A percentile compares a stretch with the other conserved stretches of the same genome.
Evolutionary conservation across 1,139 yeast genomes (phyloP).

Genomic region (Candida sanyaensis): DNA sequence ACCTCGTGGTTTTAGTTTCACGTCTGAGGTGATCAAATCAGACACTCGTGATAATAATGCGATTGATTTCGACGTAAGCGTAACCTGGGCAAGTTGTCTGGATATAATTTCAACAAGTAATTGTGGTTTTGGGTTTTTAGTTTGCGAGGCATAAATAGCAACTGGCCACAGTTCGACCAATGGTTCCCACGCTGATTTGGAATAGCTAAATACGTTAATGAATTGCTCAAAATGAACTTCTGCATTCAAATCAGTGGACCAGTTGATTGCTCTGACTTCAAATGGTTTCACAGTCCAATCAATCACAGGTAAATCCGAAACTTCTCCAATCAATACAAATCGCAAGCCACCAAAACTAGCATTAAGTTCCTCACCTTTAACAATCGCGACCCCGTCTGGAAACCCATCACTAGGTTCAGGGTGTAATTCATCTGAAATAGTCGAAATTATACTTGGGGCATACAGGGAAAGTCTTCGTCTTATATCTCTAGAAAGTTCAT

Average conservation of each 20-base stretch:
- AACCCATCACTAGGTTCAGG: constrained; percentile 7
- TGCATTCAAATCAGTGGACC: constrained; percentile 87
- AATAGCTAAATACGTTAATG: constrained; percentile 83
- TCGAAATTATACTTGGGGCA: constrained; percentile 64
- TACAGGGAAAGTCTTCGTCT: constrained; percentile 57
- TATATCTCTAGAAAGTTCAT: constrained; percentile 62
- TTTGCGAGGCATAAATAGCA: constrained; percentile 65
- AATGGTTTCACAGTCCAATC: constrained; percentile 82
- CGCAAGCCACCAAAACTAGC: constrained; percentile 82
- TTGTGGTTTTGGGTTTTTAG: constrained; percentile 44
- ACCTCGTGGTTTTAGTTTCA: constrained; percentile 65
- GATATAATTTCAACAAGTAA: constrained; percentile 67
- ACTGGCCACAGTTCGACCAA: constrained; percentile 87
- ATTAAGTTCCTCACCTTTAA: constrained; percentile 72
- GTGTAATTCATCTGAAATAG: constrained; percentile 26
- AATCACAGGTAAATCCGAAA: constrained; percentile 88
- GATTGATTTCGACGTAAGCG: constrained; percentile 78
- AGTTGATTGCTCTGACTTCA: constrained; percentile 69
- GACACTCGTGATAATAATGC: constrained; percentile 74
- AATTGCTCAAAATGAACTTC: constrained; percentile 68
- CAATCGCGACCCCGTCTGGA: constrained; percentile 34
- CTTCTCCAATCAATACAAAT: constrained; percentile 87
- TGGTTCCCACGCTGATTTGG: constrained; percentile 97
- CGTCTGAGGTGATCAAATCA: constrained; percentile 55
- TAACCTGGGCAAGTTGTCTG: constrained; percentile 73